Base-by-base conservation (phyloP, 345 rosid genomes). In the Limnanthes douglasii region DNA sequence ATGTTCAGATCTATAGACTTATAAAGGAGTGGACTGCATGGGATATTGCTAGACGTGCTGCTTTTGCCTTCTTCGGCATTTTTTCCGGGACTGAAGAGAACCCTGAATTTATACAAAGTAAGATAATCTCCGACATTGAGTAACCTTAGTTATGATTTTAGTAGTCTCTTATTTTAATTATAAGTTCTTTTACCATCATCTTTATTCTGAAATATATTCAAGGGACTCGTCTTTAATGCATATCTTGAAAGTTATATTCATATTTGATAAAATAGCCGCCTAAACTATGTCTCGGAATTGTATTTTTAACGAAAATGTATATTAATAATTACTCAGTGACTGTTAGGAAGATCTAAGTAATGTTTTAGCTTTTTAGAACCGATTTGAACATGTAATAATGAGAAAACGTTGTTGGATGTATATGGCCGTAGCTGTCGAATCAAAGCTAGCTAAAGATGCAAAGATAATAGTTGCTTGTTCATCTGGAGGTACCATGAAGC, bases 11-110 rank as follows among this genome's bases (percentile, higher is more conserved):
- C 48, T 90, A 90, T 35, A 80, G 95, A 53, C 80, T 90, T 19
- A 90, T 90, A 56, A 73, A 75, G 61, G 98, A 90, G 46, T 84
- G 95, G 98, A 90, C 95, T 4, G 68, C 98, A 18, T 90, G 98
- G 98, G 98, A 90, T 62, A 90, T 90, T 15, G 94, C 94, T 16
- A 75, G 98, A 31, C 84, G 98, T 25, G 92, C 84, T 39, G 98
- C 94, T 18, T 90, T 90, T 48, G 95, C 95, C 8, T 79, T 90
- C 63, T 84, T 84, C 1, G 98, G 98, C 66, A 90, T 90, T 56
- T 84, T 90, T 41, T 57, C 94, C 5, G 95, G 98, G 48, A 90
- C 98, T 0, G 98, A 90, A 66, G 98, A 84, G 59, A 90, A 90
- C 43, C 98, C 98, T 0, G 94, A 84, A 42, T 90, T 90, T 35